Percentiles rank a stretch among this genome's conserved stretches.
These are phyloP conservation scores for Protomyces arabidopsidicola DNA, from an alignment of 1,139 yeast species.

Conservation along the genomic window DNA sequence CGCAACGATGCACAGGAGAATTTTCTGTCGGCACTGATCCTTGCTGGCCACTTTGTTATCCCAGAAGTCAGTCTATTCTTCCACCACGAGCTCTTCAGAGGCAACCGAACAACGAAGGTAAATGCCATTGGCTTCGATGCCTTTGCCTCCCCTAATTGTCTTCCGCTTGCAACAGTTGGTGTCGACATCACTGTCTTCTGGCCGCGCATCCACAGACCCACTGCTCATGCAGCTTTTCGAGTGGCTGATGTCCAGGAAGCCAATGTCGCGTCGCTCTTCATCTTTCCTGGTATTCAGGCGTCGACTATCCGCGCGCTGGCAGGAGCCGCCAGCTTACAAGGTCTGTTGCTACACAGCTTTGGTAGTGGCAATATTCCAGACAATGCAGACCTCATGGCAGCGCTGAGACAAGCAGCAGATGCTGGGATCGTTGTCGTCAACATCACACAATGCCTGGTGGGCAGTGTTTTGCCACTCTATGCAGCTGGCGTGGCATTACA, in stretches of 20 bases:
- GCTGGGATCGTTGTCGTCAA: constrained; percentile 21
- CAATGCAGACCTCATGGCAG: constrained; percentile 14
- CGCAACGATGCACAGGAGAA: constrained; percentile 25
- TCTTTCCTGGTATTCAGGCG: constrained; percentile 25
- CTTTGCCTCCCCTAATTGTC: constrained; percentile 23
- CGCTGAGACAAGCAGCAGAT: constrained; percentile 6
- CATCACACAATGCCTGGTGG: constrained; percentile 24
- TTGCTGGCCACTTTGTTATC: constrained; percentile 23
- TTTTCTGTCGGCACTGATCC: constrained; percentile 13
- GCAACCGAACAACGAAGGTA: constrained; percentile 27
- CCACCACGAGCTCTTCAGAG: constrained; percentile 24
- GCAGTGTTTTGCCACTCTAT: constrained; percentile 24
- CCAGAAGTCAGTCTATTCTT: constrained; percentile 28
- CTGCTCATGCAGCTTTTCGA: constrained; percentile 12
- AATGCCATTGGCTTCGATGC: constrained; percentile 26
- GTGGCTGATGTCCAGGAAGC: constrained; percentile 18
- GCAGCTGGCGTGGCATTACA: constrained; percentile 23
- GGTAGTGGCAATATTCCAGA: constrained; percentile 24
- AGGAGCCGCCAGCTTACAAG: constrained; percentile 5
- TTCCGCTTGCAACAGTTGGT: constrained; percentile 20
- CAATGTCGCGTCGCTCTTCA: constrained; percentile 18
- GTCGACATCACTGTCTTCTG: constrained; percentile 19
- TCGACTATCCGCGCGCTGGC: constrained; percentile 14
- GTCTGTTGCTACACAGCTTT: constrained; percentile 22
- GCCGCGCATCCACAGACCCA: constrained; percentile 20